Conservation (phyloP, 768 basidiomycete genomes). For the Antrodiella citrinella region DNA sequence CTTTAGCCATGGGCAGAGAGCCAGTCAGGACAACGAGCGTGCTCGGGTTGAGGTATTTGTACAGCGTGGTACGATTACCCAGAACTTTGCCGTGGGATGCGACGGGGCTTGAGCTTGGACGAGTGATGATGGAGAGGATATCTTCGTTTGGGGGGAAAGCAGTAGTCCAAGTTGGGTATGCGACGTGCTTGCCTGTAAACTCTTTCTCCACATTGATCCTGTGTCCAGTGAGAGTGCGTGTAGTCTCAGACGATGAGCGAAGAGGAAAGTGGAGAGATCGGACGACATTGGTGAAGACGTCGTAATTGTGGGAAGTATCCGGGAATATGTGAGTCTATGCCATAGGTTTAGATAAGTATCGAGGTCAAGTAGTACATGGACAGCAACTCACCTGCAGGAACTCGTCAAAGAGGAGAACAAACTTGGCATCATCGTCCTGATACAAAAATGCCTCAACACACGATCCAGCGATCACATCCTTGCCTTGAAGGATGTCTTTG, state of each 20-base stretch:
- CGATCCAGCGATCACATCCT: constrained; percentile 52
- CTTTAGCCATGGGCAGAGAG: constrained; percentile 13
- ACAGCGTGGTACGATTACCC: constrained; percentile 81
- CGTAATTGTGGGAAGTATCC: constrained; percentile 37
- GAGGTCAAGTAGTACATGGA: neutral
- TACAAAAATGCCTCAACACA: constrained; percentile 51
- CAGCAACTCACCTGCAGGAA: constrained; percentile 50
- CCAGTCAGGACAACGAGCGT: constrained; percentile 60
- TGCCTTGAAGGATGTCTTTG: constrained; percentile 39
- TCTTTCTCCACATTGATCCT: constrained; percentile 35
- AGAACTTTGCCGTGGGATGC: constrained; percentile 80
- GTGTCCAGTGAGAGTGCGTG: constrained; percentile 48
- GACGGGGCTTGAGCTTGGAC: constrained; percentile 38
- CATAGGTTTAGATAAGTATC: neutral
- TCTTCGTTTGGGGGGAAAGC: constrained; percentile 49
- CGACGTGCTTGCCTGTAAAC: constrained; percentile 38
- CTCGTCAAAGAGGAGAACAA: constrained; percentile 65
- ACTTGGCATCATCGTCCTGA: constrained; percentile 32
- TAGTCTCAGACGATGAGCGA: constrained; percentile 18
- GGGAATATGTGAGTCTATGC: constrained; percentile 61
- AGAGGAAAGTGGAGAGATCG: constrained; percentile 50
- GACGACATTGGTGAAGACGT: constrained; percentile 35
- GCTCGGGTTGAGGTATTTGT: constrained; percentile 91
- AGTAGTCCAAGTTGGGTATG: constrained; percentile 60
- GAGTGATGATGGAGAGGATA: constrained; percentile 44